Percentiles rank a stretch among this genome's conserved stretches.
phyloP scores from a whole-genome alignment of 139 green algal species.

The Haematococcus sp. region DNA sequence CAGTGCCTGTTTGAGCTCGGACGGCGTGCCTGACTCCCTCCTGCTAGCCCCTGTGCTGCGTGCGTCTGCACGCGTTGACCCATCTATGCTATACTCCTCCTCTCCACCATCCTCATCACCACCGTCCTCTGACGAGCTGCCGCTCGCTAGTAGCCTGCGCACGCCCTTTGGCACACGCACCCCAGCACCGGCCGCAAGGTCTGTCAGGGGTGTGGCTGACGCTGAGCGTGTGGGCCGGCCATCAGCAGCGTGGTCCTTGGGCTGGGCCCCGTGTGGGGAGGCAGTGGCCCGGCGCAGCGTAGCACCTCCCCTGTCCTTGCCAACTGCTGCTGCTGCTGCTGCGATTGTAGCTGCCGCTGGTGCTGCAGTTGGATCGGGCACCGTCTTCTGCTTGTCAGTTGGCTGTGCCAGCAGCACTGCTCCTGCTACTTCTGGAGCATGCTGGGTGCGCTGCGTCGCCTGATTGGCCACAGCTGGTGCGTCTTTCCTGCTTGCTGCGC shows the following conservation, averaged over 20 bases:
- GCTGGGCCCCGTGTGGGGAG: not conserved
- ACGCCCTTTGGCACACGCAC: too few species aligned
- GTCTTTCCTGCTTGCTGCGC: too few species aligned
- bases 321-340: constrained; percentile 15
- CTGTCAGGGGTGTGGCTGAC: too few species aligned
- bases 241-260: not conserved
- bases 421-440: not conserved
- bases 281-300: not conserved
- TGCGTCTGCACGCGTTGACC: too few species aligned
- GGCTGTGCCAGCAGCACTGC: not conserved
- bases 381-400: not conserved
- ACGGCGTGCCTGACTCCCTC: too few species aligned
- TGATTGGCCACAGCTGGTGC: not conserved
- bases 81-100: too few species aligned
- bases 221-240: not conserved
- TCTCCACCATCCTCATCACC: not conserved
- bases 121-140: not conserved
- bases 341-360: constrained; percentile 9
- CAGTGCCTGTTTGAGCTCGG: too few species aligned
- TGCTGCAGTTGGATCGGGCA: not conserved
- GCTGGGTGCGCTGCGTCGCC: not conserved
- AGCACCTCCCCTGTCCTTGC: constrained; percentile 4
- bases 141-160: not conserved
- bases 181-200: too few species aligned
- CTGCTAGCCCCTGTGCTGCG: too few species aligned